phyloP scores from a whole-genome alignment of 1,284 basidiomycete species.

The Fomitopsis betulina region DNA sequence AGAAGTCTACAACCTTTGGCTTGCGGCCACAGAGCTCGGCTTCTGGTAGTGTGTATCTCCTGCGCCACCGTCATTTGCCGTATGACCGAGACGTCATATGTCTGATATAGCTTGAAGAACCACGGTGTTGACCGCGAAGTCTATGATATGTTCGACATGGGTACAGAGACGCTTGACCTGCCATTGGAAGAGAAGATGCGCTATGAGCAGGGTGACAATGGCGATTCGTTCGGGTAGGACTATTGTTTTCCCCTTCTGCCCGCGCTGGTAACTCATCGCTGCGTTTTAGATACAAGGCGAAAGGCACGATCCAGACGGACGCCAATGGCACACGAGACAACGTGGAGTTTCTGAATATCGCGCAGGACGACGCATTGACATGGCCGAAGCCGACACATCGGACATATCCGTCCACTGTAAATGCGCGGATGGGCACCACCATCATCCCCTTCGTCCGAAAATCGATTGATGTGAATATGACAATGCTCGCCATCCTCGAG shows the following conservation, averaged over 20 bases:
- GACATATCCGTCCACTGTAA: conserved; percentile 50
- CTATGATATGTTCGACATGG: conserved; percentile 56
- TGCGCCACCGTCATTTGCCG: not conserved
- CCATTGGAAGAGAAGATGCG: conserved; percentile 60
- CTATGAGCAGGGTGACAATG: conserved; percentile 62
- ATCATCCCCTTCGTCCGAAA: conserved; percentile 56
- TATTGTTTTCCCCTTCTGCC: not conserved
- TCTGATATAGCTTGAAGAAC: conserved; percentile 47
- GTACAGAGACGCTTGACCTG: conserved; percentile 50
- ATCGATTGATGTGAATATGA: conserved; percentile 51
- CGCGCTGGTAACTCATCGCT: not conserved
- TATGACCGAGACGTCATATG: not conserved
- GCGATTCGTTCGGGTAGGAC: conserved; percentile 53
- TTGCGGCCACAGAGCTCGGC: conserved; percentile 31
- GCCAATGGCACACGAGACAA: conserved; percentile 54
- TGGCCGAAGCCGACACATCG: conserved; percentile 49
- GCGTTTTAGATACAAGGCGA: conserved; percentile 53
- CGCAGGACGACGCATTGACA: conserved; percentile 61
- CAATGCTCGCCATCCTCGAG: conserved; percentile 53
- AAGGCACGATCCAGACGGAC: conserved; percentile 59
- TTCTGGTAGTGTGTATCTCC: conserved; percentile 36
- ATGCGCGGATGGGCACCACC: conserved; percentile 43
- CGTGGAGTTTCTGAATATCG: conserved; percentile 62
- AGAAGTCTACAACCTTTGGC: conserved; percentile 32
- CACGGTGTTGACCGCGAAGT: conserved; percentile 54